Evolutionary conservation across 495 filamentous ascomycete species (phyloP).

Genomic region (Mytilinidion resinicola): DNA sequence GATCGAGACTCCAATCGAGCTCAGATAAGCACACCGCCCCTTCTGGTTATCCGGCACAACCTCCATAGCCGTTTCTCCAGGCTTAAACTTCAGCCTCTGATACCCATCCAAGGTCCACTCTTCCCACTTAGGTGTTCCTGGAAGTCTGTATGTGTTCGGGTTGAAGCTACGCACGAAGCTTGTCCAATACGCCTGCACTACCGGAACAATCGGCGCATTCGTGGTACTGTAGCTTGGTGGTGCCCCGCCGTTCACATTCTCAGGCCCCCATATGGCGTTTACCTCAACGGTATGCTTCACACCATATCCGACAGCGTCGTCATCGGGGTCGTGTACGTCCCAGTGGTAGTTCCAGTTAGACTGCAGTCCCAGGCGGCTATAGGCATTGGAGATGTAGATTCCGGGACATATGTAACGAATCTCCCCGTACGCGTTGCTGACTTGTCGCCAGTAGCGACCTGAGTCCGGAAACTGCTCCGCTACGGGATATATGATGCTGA

Average conservation of each 20-base stretch:
- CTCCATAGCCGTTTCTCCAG: constrained; percentile 55
- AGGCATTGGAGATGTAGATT: constrained; percentile 48
- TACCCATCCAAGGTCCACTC: constrained; percentile 37
- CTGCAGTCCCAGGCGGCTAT: constrained; percentile 33
- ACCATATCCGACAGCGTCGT: constrained; percentile 47
- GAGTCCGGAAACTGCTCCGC: constrained; percentile 40
- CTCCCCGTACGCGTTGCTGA: constrained; percentile 59
- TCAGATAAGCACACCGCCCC: constrained; percentile 49
- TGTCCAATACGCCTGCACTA: constrained; percentile 31
- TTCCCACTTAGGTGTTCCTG: constrained; percentile 27
- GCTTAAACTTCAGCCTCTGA: constrained; percentile 49
- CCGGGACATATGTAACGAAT: constrained; percentile 64
- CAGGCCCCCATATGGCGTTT: constrained; percentile 54
- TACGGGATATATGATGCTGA: constrained; percentile 56
- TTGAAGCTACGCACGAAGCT: constrained; percentile 29
- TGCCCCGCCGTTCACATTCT: constrained; percentile 37
- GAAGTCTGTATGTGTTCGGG: constrained; percentile 22
- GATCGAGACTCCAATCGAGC: constrained; percentile 45
- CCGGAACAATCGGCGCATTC: constrained; percentile 25
- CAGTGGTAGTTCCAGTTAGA: constrained; percentile 59
- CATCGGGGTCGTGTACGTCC: constrained; percentile 50
- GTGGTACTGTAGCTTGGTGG: constrained; percentile 50
- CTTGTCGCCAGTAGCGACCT: constrained; percentile 52
- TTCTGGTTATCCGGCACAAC: constrained; percentile 41
- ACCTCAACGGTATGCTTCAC: constrained; percentile 58